Base-by-base conservation (phyloP, 768 basidiomycete species). In the Naganishia antarctica region DNA sequence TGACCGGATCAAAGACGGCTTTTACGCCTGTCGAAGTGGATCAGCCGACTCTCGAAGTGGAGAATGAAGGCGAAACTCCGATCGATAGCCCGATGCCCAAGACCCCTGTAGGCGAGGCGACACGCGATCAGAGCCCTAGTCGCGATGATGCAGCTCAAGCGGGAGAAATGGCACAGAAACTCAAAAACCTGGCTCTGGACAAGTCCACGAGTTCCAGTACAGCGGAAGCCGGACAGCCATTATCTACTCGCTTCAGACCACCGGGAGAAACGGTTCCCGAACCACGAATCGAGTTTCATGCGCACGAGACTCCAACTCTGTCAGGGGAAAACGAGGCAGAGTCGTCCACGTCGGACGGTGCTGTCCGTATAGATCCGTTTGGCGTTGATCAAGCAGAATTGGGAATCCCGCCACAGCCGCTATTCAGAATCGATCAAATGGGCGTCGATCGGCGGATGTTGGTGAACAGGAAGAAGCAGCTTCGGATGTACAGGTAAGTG, bases 391-490 rank as follows among this genome's bases (percentile, higher is more conserved):
- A 65, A 29, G 64, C 51, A 34, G 68, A 66, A 7, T 45, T 49
- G 12, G 67, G 50, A 21, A 60, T 65, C 44, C 80, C 81, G 15
- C 70, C 81, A 1, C 84, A 85, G 48, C 85, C 86, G 5, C 79
- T 91, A 37, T 93, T 97, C 76, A 73, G 81, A n/a, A 82, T 85
- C n/a, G 84, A 86, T 62, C 89, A 91, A 71, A 82, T 98, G 1
- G 92, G 91, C 1, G 84, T 92, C 6, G 96, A 99, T 79, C 81
- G 92, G 7, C 82, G 96, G 45, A 78, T 99, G 62, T 81, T 98
- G 46, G 86, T 99, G 59, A 99, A 99, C 73, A 82, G 96, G 48
- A 97, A 96, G 79, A 81, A 90, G 64, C 88, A 92, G 78, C 79
- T 96, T 57, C 94, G 94, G 78, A 99, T 99, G 96, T 97, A 94